Evolutionary conservation across 1,284 basidiomycete genomes (phyloP).

Genomic region (Tetrapyrgos nigripes): DNA sequence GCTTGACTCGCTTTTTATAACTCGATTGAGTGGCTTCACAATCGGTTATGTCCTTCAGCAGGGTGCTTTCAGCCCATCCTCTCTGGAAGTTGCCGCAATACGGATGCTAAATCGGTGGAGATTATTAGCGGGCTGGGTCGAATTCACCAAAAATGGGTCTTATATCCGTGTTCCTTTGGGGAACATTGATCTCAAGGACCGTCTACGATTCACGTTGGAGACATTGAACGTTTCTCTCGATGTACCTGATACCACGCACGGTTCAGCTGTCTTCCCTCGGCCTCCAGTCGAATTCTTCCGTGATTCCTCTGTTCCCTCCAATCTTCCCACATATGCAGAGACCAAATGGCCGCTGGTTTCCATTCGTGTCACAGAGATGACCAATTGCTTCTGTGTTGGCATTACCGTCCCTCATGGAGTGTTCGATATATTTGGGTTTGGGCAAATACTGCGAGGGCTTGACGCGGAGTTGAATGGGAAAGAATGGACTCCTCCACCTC

Average conservation of each 20-base stretch:
- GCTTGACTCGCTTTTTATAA: conserved; percentile 5
- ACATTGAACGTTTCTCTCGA: not conserved
- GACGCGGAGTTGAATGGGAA: conserved; percentile 4
- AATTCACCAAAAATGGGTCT: conserved; percentile 2
- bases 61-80: not conserved
- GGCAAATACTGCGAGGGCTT: conserved; percentile 3
- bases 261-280: not conserved
- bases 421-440: conserved; percentile 9
- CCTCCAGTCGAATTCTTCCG: conserved; percentile 7
- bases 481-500: conserved; percentile 3
- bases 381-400: conserved; percentile 11
- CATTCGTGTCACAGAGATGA: conserved; percentile 7
- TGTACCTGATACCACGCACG: not conserved
- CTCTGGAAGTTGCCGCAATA: conserved; percentile 2
- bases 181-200: not conserved
- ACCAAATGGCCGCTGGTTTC: conserved; percentile 5
- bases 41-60: conserved; percentile 7
- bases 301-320: conserved; percentile 1
- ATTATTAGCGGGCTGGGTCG: conserved; percentile 5
- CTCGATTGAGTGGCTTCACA: conserved; percentile 1
- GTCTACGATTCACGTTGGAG: conserved; percentile 1
- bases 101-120: conserved; percentile 7
- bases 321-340: conserved; percentile 1
- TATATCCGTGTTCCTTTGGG: conserved; percentile 8
- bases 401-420: conserved; percentile 11